A percentile compares a stretch with the other conserved stretches of the same genome.
Conservation (phyloP, 164 flowering plant genomes). For the Liquidambar formosana region DNA sequence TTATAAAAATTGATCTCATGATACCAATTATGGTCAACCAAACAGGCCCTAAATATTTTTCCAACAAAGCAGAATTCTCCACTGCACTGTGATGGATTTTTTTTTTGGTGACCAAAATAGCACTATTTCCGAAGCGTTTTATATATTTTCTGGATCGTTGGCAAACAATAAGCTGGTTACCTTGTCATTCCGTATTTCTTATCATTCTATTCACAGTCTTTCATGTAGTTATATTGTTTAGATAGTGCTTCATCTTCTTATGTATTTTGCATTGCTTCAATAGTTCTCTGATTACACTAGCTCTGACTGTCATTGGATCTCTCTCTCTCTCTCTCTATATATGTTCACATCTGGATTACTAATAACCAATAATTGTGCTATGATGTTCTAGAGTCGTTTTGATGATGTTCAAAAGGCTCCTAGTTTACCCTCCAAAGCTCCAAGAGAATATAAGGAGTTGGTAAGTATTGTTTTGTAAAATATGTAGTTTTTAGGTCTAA, state of each 20-base stretch:
- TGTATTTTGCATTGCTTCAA: no score
- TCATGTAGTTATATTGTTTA: neutral
- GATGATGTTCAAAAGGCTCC: conserved; percentile 76
- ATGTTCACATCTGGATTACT: neutral
- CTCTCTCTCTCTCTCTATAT: neutral
- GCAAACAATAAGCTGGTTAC: neutral
- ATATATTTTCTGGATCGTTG: neutral
- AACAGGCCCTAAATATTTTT: no score
- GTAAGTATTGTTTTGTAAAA: conserved; percentile 30
- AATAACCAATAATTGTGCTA: neutral
- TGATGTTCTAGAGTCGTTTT: conserved; percentile 60
- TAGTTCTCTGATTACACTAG: no score
- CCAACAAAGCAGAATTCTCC: no score
- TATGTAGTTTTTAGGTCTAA: neutral
- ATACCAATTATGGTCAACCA: no score
- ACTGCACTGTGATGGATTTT: no score
- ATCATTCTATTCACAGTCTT: neutral
- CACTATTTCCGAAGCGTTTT: neutral
- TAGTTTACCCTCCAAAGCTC: conserved; percentile 55
- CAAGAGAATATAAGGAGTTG: conserved; percentile 72
- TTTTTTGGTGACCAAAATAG: neutral
- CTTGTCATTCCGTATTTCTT: neutral
- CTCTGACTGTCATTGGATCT: neutral
- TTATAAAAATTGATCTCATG: no score
- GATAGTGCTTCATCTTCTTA: no score